Evolutionary conservation across 345 rosid genomes (phyloP).

Genomic region (Leavenworthia alabamica): DNA sequence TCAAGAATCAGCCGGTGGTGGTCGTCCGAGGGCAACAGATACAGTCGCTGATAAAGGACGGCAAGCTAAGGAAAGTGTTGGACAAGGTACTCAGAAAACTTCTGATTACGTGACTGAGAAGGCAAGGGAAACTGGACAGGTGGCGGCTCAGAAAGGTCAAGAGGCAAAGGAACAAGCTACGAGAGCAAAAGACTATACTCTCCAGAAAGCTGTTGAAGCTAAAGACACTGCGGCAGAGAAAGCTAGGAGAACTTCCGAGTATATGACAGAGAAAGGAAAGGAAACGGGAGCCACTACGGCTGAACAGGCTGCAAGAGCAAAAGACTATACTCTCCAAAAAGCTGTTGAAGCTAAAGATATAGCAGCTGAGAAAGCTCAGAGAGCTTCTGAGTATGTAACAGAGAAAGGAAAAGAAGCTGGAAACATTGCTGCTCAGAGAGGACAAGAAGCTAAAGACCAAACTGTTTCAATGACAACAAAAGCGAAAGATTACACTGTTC

Average conservation of each 20-base stretch:
- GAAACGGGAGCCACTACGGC: conserved; percentile 9
- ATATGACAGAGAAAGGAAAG: conserved; percentile 33
- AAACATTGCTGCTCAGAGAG: conserved; percentile 22
- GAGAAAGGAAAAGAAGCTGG: conserved; percentile 38
- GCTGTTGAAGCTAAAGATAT: conserved; percentile 32
- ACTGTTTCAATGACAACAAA: conserved; percentile 19
- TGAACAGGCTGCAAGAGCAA: conserved; percentile 35
- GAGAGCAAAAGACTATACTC: conserved; percentile 19
- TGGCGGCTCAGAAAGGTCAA: conserved; percentile 22
- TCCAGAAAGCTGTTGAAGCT: conserved; percentile 22
- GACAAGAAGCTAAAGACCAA: conserved; percentile 16
- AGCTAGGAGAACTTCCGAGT: conserved; percentile 24
- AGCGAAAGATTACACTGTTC: conserved; percentile 25
- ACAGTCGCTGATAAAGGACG: conserved; percentile 4
- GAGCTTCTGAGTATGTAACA: conserved; percentile 16
- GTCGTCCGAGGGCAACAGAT: neutral
- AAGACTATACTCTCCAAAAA: conserved; percentile 32
- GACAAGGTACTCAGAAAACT: conserved; percentile 26
- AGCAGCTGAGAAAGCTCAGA: conserved; percentile 30
- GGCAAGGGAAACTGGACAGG: conserved; percentile 25
- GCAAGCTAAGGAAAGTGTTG: conserved; percentile 29
- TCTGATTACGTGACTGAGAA: conserved; percentile 31
- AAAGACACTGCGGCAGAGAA: conserved; percentile 34
- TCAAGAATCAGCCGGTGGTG: conserved; percentile 5
- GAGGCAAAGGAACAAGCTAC: conserved; percentile 25